phyloP scores from a whole-genome alignment of 495 filamentous ascomycete genomes.

The Diplogelasinospora grovesii region DNA sequence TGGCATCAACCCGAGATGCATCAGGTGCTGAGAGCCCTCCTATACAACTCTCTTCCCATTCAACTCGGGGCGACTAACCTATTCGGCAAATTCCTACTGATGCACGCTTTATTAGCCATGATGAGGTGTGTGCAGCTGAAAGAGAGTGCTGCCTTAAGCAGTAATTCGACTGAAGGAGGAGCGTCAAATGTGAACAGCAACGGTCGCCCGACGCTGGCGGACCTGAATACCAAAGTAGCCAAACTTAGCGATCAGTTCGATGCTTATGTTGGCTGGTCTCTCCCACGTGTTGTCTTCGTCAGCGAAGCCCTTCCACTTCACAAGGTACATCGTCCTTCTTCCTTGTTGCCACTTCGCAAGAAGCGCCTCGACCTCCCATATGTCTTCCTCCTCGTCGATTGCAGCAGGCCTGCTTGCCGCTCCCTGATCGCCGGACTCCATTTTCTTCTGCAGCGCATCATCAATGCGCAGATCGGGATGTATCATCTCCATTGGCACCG shows the following conservation, averaged over 20 bases:
- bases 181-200: constrained; percentile 32
- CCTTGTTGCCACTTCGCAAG: constrained; percentile 3
- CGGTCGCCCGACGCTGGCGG: constrained; percentile 46
- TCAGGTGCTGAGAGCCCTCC: constrained; percentile 45
- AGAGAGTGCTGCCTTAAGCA: constrained; percentile 25
- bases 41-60: constrained; percentile 45
- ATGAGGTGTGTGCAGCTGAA: constrained; percentile 36
- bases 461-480: too few species aligned
- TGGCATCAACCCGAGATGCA: constrained; percentile 53
- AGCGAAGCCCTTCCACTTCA: constrained; percentile 4
- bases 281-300: constrained; percentile 1
- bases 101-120: constrained; percentile 56
- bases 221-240: constrained; percentile 25
- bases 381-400: background rate
- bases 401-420: background rate
- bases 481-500: too few species aligned
- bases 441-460: too few species aligned
- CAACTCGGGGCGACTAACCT: constrained; percentile 53
- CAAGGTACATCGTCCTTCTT: background rate
- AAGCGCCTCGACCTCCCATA: constrained; percentile 3
- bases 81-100: constrained; percentile 62
- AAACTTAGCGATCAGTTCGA: background rate
- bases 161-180: constrained; percentile 29
- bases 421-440: too few species aligned
- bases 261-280: background rate